phyloP scores from a whole-genome alignment of 179 eudicot species.

The Silene coronaria region DNA sequence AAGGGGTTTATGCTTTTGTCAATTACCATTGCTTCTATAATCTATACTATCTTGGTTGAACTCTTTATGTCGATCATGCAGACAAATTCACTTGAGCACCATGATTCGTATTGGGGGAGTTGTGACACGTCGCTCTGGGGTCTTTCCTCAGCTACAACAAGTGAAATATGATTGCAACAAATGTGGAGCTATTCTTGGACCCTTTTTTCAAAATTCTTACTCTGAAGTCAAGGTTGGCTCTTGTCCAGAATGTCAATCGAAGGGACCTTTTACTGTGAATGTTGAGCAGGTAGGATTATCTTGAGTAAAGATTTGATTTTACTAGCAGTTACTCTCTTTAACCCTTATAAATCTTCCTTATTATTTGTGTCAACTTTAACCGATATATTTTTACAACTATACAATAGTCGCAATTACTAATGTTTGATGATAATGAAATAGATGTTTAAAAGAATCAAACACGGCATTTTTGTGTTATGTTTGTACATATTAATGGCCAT shows the following conservation, averaged over 20 bases:
- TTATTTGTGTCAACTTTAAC: too few relatives aligned
- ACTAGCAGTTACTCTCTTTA: neutral
- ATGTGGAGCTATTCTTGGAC: conserved; percentile 82
- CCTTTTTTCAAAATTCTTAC: conserved; percentile 88
- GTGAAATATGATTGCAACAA: conserved; percentile 95
- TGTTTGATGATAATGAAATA: too few relatives aligned
- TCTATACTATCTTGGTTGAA: neutral
- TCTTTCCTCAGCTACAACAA: conserved; percentile 91
- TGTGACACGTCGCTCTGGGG: conserved; percentile 91
- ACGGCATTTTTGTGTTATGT: too few relatives aligned
- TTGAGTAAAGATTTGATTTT: neutral
- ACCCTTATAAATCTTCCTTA: neutral
- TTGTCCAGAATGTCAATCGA: conserved; percentile 96
- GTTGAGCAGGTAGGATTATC: conserved; percentile 64
- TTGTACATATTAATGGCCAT: too few relatives aligned
- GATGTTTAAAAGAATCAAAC: too few relatives aligned
- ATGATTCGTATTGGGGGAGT: conserved; percentile 98
- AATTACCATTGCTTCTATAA: neutral
- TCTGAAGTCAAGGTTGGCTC: conserved; percentile 96
- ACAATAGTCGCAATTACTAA: too few relatives aligned
- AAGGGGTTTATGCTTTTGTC: neutral
- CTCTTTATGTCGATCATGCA: conserved; percentile 24
- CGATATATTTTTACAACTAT: too few relatives aligned
- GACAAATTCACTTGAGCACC: conserved; percentile 92
- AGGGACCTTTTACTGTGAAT: conserved; percentile 89